Conservation (phyloP, 2,329 filamentous ascomycete species). For the Ascochyta clinopodiicola region DNA sequence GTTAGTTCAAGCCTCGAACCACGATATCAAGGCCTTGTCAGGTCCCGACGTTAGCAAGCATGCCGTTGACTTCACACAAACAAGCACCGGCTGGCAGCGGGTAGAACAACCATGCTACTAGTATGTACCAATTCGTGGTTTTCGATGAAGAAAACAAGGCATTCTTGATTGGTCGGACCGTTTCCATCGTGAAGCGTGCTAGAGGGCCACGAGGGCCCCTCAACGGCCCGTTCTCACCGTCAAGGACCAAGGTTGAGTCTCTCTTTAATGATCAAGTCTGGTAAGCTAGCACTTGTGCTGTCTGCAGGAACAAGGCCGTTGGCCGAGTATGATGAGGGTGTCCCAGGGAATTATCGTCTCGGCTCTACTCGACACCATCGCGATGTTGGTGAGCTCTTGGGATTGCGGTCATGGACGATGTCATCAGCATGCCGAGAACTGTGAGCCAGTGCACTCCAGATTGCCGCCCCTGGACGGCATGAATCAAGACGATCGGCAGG, state of each 20-base stretch:
- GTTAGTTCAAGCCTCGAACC: not conserved
- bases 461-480: slow-evolving; percentile 4
- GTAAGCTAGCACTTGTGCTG: slow-evolving; percentile 1
- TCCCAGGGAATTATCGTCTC: slow-evolving; percentile 1
- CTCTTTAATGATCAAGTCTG: slow-evolving; percentile 1
- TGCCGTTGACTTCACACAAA: not conserved
- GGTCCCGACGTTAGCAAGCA: not conserved
- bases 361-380: slow-evolving; percentile 2
- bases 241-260: not conserved
- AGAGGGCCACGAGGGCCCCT: slow-evolving; percentile 14
- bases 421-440: slow-evolving; percentile 6
- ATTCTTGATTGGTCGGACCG: slow-evolving; percentile 5
- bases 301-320: slow-evolving; percentile 3
- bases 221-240: slow-evolving; percentile 13
- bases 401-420: slow-evolving; percentile 1
- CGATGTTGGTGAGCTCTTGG: not conserved
- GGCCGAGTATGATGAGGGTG: slow-evolving; percentile 1
- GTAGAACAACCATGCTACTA: not conserved
- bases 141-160: slow-evolving; percentile 9
- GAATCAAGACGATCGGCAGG: slow-evolving; percentile 9
- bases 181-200: slow-evolving; percentile 7
- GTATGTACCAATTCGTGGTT: not conserved
- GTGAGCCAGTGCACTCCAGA: slow-evolving; percentile 13
- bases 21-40: not conserved
- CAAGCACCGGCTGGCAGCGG: not conserved